phyloP scores from a whole-genome alignment of 148 eudicot species.

The Rhododendron kiyosumense region DNA sequence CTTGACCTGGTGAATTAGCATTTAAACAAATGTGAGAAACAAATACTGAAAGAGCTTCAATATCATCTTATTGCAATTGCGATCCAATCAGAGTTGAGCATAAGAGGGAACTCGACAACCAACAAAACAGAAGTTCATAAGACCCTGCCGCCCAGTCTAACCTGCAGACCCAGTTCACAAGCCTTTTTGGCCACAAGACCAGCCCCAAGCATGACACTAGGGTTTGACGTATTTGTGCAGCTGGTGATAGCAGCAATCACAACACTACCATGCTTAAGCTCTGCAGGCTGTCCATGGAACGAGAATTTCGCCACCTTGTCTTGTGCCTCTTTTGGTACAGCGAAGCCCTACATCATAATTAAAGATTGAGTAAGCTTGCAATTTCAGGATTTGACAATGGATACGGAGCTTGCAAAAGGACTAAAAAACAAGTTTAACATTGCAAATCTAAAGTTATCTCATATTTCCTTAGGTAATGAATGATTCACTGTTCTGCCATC shows the following conservation, averaged over 20 bases:
- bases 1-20: conserved; percentile 38
- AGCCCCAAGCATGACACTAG: conserved; percentile 69
- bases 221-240: conserved; percentile 69
- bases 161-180: conserved; percentile 52
- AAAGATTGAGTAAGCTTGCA: conserved; percentile 1
- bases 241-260: conserved; percentile 73
- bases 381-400: neutral
- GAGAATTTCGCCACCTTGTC: conserved; percentile 53
- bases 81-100: neutral
- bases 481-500: neutral
- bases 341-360: conserved; percentile 43
- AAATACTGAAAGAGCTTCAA: neutral
- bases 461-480: neutral
- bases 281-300: conserved; percentile 61
- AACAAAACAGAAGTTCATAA: neutral
- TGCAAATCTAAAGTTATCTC: neutral
- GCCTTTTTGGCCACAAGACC: conserved; percentile 62
- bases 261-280: conserved; percentile 63
- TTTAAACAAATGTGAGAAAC: neutral
- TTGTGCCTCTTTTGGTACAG: conserved; percentile 59
- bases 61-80: neutral
- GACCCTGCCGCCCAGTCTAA: conserved; percentile 10
- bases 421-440: neutral
- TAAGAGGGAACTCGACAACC: neutral
- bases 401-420: neutral